Evolutionary conservation across 2,329 filamentous ascomycete species (phyloP).

Genomic region (Trichoderma simmonsii): DNA sequence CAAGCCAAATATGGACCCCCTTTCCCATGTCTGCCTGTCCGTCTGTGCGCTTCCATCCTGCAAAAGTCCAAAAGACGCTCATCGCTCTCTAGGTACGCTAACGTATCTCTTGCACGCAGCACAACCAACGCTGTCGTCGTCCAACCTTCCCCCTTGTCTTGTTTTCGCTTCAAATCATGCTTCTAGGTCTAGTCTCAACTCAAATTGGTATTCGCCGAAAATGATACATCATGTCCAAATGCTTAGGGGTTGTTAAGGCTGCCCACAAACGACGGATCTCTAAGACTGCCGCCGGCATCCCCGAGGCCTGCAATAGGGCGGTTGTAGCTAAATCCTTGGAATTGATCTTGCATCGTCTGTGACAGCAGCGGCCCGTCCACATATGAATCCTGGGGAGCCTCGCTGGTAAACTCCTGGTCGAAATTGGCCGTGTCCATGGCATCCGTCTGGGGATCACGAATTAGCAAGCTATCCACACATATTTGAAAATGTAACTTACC

Average conservation of each 20-base stretch:
- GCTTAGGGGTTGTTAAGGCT: conserved; percentile 48
- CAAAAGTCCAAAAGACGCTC: not conserved
- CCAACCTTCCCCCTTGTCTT: not conserved
- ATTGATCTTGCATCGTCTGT: conserved; percentile 95
- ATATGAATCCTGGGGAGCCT: conserved; percentile 86
- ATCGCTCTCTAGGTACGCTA: not conserved
- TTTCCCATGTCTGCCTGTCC: not conserved
- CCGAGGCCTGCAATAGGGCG: conserved; percentile 88
- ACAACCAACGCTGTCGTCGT: not conserved
- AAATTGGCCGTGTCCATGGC: conserved; percentile 92
- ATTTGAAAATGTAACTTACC: conserved; percentile 61
- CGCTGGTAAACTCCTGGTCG: conserved; percentile 84
- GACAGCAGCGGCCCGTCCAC: conserved; percentile 89
- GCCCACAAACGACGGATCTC: conserved; percentile 71
- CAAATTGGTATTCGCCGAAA: conserved; percentile 15
- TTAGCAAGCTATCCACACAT: too few relatives aligned
- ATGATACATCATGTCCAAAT: not conserved
- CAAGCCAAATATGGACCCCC: not conserved
- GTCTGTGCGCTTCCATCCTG: not conserved
- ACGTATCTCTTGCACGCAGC: too few relatives aligned
- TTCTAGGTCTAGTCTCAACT: conserved; percentile 17
- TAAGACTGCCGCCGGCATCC: conserved; percentile 90
- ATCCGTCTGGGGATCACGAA: too few relatives aligned
- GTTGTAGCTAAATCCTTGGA: conserved; percentile 96
- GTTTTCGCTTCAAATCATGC: conserved; percentile 1